Evolutionary conservation across 176 grass and related monocot species (phyloP).

Genomic region (Poa annua): DNA sequence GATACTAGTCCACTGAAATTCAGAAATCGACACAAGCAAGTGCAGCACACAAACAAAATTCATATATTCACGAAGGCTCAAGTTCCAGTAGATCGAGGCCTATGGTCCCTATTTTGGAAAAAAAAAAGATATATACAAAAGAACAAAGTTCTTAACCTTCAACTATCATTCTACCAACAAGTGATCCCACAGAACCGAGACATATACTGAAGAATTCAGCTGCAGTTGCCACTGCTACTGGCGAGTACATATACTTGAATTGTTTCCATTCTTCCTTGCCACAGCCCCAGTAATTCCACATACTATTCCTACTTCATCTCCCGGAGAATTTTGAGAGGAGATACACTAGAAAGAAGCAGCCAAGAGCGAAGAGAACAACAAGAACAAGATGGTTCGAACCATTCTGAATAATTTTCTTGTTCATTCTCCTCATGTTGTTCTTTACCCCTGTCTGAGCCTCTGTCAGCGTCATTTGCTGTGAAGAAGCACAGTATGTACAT

Average conservation of each 20-base stretch:
- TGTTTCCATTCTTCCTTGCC: background rate
- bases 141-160: background rate
- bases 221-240: background rate
- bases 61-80: background rate
- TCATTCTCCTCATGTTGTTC: slow-evolving; percentile 92
- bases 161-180: background rate
- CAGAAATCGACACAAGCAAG: background rate
- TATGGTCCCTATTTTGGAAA: too few species aligned
- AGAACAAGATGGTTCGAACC: slow-evolving; percentile 84
- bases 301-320: slow-evolving; percentile 44
- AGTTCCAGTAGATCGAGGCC: background rate
- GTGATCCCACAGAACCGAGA: background rate
- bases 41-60: background rate
- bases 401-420: slow-evolving; percentile 81
- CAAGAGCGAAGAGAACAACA: slow-evolving; percentile 73
- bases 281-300: background rate
- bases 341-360: slow-evolving; percentile 80
- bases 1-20: background rate
- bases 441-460: slow-evolving; percentile 83
- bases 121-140: background rate
- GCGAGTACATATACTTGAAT: background rate
- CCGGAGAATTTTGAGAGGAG: slow-evolving; percentile 70
- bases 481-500: background rate
- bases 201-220: background rate
- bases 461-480: slow-evolving; percentile 77